Evolutionary conservation across 2,329 filamentous ascomycete genomes (phyloP), one percentile per base, ranked within the genome.

Genomic region (Botrytis byssoidea): DNA sequence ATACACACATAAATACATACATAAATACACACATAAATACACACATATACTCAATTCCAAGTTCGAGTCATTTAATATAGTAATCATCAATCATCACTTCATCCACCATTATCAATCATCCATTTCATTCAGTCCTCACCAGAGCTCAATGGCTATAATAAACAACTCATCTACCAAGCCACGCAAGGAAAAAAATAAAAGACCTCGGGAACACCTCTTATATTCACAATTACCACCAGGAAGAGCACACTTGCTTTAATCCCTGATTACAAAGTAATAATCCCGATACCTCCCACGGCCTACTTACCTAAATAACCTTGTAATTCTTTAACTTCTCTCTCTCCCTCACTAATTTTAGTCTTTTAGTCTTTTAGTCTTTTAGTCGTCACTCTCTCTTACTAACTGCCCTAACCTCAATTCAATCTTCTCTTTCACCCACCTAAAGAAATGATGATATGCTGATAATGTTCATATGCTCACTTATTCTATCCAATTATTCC

Each of bases 401-500:
- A 29, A 32, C 5, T 51, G 25, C 3, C 25, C 25, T 51, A 14
- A 48, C 46, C 22, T 65, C n/a, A 44, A 44, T 37, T 37, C 22
- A 51, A 66, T 16, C 40, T 22, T 46, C 29, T 64, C 57, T 51
- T 60, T 37, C 69, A 63, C 44, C 20, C 12, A 22, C 48, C 48
- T 55, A 64, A 64, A 71, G 35, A 72, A 68, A 67, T 40, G 74
- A 71, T 75, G 37, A 77, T 77, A 75, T 61, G 51, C 51, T 57
- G n/a, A 69, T 55, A 55, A 55, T n/a, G 48, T n/a, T 55, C 48
- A 55, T 55, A 55, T n/a, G 48, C 48, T 55, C 48, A 76, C 74
- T 76, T 73, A 67, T 72, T 77, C 60, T 59, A 73, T 74, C 75
- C 69, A 74, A 74, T 74, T 61, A 71, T 63, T 64, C 25, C n/a